Percentiles rank a stretch among this genome's conserved stretches.
phyloP scores from a whole-genome alignment of 495 filamentous ascomycete species.

The Penicillium manginii region DNA sequence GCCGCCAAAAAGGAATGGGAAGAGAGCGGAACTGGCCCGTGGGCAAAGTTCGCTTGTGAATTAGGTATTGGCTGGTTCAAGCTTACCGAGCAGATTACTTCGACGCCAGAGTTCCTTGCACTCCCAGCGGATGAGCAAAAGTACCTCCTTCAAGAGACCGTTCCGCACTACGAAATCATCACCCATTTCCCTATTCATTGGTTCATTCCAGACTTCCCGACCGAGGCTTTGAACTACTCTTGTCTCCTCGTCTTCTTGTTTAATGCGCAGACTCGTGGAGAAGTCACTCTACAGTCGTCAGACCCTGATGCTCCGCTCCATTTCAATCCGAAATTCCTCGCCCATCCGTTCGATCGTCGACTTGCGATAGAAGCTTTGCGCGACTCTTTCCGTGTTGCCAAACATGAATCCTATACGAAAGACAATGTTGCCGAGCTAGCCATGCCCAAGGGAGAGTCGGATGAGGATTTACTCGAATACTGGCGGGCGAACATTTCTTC shows the following conservation, averaged over 20 bases:
- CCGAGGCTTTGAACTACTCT: constrained; percentile 27
- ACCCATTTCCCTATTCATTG: constrained; percentile 35
- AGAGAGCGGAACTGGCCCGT: constrained; percentile 47
- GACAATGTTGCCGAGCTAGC: constrained; percentile 34
- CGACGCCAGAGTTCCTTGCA: constrained; percentile 43
- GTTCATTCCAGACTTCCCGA: constrained; percentile 32
- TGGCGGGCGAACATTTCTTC: constrained; percentile 40
- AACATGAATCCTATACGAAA: constrained; percentile 27
- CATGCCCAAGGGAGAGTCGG: constrained; percentile 48
- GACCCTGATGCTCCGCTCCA: constrained; percentile 52
- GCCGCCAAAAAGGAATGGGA: constrained; percentile 50
- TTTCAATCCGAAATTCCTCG: constrained; percentile 59
- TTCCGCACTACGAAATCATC: constrained; percentile 47
- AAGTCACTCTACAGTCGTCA: constrained; percentile 53
- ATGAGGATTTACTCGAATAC: constrained; percentile 59
- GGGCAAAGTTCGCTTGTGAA: constrained; percentile 43
- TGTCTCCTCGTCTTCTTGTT: constrained; percentile 29
- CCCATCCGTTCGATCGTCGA: constrained; percentile 57
- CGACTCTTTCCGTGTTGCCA: constrained; percentile 38
- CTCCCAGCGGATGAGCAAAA: constrained; percentile 41
- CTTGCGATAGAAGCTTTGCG: constrained; percentile 57
- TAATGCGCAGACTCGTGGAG: constrained; percentile 45
- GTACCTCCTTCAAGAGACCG: constrained; percentile 41
- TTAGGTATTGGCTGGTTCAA: constrained; percentile 58
- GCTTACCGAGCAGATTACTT: constrained; percentile 34